Base-by-base conservation (phyloP, 768 basidiomycete genomes). In the Trametopsis cervina region DNA sequence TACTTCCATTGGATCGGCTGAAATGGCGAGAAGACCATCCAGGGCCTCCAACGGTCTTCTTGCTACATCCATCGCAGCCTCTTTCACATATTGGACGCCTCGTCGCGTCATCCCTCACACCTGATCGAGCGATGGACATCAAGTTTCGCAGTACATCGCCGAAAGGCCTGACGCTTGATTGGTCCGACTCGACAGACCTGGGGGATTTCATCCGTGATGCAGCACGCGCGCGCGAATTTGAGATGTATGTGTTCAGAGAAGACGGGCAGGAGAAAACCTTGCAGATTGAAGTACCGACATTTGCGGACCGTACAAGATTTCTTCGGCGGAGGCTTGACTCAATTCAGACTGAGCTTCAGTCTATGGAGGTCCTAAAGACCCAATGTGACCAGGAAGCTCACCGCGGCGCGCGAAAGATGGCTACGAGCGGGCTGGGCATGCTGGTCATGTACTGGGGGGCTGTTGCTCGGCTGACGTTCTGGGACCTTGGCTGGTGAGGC, bases 51-150 rank as follows among this genome's bases (percentile, higher is more conserved):
- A 76, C 54, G 7, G 78, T 83, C 4, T 75, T 84, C 51, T 74
- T 85, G 4, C 69, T 85, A 0, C 83, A 85, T 51, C 82, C 83
- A 4, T 76, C 78, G 0, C 83, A 85, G 54, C 83, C 83, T 0
- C 72, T 85, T 4, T 80, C 78, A 1, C 82, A 87, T 57, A 69
- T 81, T 40, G 69, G 73, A 42, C 66, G 75, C 11, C 73, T 84
- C 35, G 81, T 85, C 21, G 62, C 70, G 3, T 70, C 75, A 5
- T 69, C 70, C 12, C 57, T 77, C 35, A 51, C 65, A 4, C 66
- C 68, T 10, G 56, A 61, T 0, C 7, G 15, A 7, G 66, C 66
- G 0, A 59, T 62, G 1, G 17, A 48, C 5, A 64, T 80, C 18
- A 72, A 75, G 22, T 79, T 78, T 58, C 67, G 69, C 17, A 73